Conservation (phyloP, 768 basidiomycete genomes). For the Xerocomellus amylosporus region DNA sequence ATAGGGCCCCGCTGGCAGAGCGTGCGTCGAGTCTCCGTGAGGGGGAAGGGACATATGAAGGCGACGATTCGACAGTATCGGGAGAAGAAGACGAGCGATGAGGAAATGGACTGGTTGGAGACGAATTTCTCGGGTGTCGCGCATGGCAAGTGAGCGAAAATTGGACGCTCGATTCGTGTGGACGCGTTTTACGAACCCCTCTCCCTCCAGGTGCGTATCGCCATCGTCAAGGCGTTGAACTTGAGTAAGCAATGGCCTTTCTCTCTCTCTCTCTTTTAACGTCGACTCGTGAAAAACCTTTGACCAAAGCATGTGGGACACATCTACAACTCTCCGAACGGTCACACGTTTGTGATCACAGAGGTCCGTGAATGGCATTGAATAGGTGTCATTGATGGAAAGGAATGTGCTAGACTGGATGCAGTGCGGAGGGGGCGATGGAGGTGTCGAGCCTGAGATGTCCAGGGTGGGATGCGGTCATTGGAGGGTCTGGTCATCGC, state of each 20-base stretch:
- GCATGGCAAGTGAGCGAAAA: slow-evolving; percentile 42
- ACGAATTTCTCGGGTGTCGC: slow-evolving; percentile 41
- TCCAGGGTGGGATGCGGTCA: slow-evolving; percentile 54
- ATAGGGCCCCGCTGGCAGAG: slow-evolving; percentile 20
- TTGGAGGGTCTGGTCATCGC: slow-evolving; percentile 50
- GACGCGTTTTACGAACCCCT: slow-evolving; percentile 52
- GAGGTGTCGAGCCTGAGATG: too few relatives aligned
- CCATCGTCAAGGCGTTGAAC: slow-evolving; percentile 40
- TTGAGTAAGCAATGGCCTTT: slow-evolving; percentile 38
- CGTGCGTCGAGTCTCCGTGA: slow-evolving; percentile 15
- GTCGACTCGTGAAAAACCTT: neutral
- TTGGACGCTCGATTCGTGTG: slow-evolving; percentile 39
- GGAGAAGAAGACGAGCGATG: slow-evolving; percentile 24
- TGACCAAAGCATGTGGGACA: slow-evolving; percentile 39
- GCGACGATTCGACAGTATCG: slow-evolving; percentile 5
- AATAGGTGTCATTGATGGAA: too few relatives aligned
- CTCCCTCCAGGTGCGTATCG: slow-evolving; percentile 50
- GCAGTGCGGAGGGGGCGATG: too few relatives aligned
- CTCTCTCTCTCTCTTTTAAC: neutral
- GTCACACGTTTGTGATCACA: slow-evolving; percentile 58
- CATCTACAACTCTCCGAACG: slow-evolving; percentile 54
- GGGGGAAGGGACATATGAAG: slow-evolving; percentile 5
- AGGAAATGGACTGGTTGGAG: slow-evolving; percentile 40
- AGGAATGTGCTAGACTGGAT: too few relatives aligned
- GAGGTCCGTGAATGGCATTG: slow-evolving; percentile 37